A percentile compares a stretch with the other conserved stretches of the same genome.
phyloP scores from a whole-genome alignment of 352 stramenopile species.

The Elongisporangium undulatum region DNA sequence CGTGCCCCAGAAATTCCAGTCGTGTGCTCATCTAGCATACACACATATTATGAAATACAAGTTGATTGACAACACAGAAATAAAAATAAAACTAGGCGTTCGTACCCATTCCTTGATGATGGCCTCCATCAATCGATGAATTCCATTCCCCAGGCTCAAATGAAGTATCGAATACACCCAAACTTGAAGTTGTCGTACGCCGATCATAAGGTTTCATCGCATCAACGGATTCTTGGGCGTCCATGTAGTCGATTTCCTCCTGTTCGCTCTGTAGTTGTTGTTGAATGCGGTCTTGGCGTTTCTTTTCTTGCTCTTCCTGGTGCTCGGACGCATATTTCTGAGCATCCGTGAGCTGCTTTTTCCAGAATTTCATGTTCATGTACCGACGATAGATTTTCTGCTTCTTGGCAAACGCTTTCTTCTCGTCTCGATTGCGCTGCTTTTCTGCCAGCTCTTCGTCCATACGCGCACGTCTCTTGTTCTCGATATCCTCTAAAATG shows the following conservation, averaged over 20 bases:
- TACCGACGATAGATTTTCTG: constrained; percentile 31
- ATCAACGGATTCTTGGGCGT: constrained; percentile 23
- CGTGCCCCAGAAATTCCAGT: constrained; percentile 34
- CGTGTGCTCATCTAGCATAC: constrained; percentile 40
- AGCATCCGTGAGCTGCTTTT: constrained; percentile 52
- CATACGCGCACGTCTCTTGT: constrained; percentile 23
- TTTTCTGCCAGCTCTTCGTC: constrained; percentile 39
- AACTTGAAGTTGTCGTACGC: constrained; percentile 24
- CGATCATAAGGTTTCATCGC: constrained; percentile 13
- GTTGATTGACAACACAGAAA: background rate
- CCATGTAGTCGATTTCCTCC: constrained; percentile 15
- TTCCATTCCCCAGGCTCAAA: constrained; percentile 52
- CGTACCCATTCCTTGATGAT: constrained; percentile 47
- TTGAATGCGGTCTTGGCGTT: constrained; percentile 15
- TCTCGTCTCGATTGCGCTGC: constrained; percentile 11
- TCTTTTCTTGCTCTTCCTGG: constrained; percentile 14
- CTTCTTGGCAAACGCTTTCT: constrained; percentile 14
- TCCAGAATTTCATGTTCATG: constrained; percentile 68
- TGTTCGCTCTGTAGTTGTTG: constrained; percentile 28
- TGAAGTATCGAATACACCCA: constrained; percentile 55
- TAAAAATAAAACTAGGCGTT: constrained; percentile 1
- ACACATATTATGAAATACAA: constrained; percentile 5
- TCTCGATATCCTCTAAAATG: constrained; percentile 38
- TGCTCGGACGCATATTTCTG: constrained; percentile 45
- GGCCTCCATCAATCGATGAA: constrained; percentile 36